A percentile compares a stretch with the other conserved stretches of the same genome.
Conservation (phyloP, 208 protist species). For the Leishmania guyanensis region DNA sequence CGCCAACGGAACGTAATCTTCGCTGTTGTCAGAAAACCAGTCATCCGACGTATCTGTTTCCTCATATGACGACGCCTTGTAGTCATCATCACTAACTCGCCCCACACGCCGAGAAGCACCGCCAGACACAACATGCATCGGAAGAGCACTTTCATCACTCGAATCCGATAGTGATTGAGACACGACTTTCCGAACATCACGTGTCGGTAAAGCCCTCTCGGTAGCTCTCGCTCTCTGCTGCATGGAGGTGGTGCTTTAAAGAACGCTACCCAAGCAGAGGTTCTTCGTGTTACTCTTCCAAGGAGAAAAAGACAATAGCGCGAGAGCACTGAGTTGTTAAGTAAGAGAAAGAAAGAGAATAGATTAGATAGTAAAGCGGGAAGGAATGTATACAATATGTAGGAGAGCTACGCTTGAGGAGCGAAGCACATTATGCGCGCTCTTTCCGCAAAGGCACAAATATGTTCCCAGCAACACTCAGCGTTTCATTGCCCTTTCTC, state of each 20-base stretch:
- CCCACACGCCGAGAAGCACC: slow-evolving; percentile 16
- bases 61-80: slow-evolving; percentile 31
- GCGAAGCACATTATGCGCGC: background rate
- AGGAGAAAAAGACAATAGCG: background rate
- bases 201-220: background rate
- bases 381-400: background rate
- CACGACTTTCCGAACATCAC: background rate
- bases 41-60: slow-evolving; percentile 31
- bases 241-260: background rate
- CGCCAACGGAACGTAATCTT: slow-evolving; percentile 54
- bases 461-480: background rate
- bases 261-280: background rate
- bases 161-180: slow-evolving; percentile 22
- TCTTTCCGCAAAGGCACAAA: background rate
- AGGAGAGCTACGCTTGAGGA: background rate
- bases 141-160: slow-evolving; percentile 17
- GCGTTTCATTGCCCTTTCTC: background rate
- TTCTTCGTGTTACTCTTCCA: background rate
- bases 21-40: slow-evolving; percentile 56
- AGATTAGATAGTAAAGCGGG: background rate
- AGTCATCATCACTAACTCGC: slow-evolving; percentile 33
- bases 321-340: background rate
- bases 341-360: background rate
- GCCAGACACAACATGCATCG: slow-evolving; percentile 16
- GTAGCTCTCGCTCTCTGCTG: background rate